Evolutionary conservation across 371 early-diverging fungal species (phyloP).

Genomic region (Smittium culicis): DNA sequence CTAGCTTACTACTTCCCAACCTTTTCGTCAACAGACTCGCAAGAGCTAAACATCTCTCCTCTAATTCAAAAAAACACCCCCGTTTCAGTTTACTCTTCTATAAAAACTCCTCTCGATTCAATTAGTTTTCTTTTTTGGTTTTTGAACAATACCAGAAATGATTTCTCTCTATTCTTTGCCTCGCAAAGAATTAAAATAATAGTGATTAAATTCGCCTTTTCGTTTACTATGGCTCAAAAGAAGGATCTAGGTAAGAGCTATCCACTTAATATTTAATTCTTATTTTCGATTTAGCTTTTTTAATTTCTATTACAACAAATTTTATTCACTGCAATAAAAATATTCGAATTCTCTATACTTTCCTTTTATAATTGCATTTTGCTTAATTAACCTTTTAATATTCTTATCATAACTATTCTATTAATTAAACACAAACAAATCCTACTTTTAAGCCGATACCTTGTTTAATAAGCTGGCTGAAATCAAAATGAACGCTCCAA

Average conservation of each 20-base stretch:
- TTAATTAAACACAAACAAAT: background rate
- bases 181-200: slow-evolving; percentile 50
- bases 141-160: slow-evolving; percentile 49
- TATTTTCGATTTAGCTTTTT: background rate
- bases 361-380: slow-evolving; percentile 13
- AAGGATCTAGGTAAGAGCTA: slow-evolving; percentile 44
- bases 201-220: slow-evolving; percentile 50
- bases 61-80: slow-evolving; percentile 21
- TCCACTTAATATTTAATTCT: background rate
- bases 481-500: slow-evolving; percentile 25
- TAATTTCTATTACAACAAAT: too few relatives aligned
- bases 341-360: background rate
- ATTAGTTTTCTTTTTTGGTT: slow-evolving; percentile 51
- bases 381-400: slow-evolving; percentile 22
- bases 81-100: slow-evolving; percentile 32
- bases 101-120: slow-evolving; percentile 54
- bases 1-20: slow-evolving; percentile 71
- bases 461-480: slow-evolving; percentile 19
- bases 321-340: too few relatives aligned
- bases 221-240: slow-evolving; percentile 46
- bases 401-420: background rate
- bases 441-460: background rate
- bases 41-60: slow-evolving; percentile 31
- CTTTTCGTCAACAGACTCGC: slow-evolving; percentile 43
- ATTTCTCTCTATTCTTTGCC: slow-evolving; percentile 58